Evolutionary conservation across 108 stramenopile species (phyloP).

Genomic region (Skeletonema tropicum): DNA sequence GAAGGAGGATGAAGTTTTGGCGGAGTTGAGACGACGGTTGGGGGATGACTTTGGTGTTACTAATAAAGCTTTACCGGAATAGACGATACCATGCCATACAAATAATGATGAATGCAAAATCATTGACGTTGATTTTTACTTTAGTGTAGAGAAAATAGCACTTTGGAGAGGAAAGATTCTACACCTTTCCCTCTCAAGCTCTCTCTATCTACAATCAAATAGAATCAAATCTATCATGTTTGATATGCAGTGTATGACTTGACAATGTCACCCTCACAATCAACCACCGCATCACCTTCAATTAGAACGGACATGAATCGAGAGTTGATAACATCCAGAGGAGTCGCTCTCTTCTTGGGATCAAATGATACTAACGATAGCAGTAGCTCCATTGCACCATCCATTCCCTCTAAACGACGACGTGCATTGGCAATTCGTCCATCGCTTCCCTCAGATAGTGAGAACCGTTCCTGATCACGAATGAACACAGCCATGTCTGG

Average conservation of each 20-base stretch:
- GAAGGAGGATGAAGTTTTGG: slow-evolving; percentile 83
- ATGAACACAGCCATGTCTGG: slow-evolving; percentile 53
- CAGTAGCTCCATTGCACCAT: slow-evolving; percentile 86
- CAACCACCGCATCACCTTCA: slow-evolving; percentile 43
- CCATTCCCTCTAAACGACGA: slow-evolving; percentile 55
- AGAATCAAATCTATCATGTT: too few species aligned
- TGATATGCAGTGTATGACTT: slow-evolving; percentile 49
- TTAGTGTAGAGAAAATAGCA: not conserved
- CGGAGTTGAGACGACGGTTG: slow-evolving; percentile 48
- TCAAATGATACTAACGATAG: slow-evolving; percentile 71
- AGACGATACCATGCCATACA: too few species aligned
- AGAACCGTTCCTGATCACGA: slow-evolving; percentile 65
- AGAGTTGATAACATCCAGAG: slow-evolving; percentile 82
- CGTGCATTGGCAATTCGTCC: slow-evolving; percentile 69
- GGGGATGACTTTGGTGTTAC: slow-evolving; percentile 42
- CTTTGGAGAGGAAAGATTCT: not conserved
- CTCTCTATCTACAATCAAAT: not conserved
- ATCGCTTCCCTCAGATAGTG: slow-evolving; percentile 65
- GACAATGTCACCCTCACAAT: slow-evolving; percentile 47
- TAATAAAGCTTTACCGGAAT: not conserved
- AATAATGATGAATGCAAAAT: too few species aligned
- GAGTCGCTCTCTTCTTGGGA: slow-evolving; percentile 63
- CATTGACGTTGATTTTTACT: too few species aligned
- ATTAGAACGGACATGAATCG: slow-evolving; percentile 70
- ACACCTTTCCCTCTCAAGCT: not conserved